These are phyloP conservation scores for Aspergillus latus DNA, from an alignment of 2,329 filamentous ascomycete genomes.

Conservation along the genomic window DNA sequence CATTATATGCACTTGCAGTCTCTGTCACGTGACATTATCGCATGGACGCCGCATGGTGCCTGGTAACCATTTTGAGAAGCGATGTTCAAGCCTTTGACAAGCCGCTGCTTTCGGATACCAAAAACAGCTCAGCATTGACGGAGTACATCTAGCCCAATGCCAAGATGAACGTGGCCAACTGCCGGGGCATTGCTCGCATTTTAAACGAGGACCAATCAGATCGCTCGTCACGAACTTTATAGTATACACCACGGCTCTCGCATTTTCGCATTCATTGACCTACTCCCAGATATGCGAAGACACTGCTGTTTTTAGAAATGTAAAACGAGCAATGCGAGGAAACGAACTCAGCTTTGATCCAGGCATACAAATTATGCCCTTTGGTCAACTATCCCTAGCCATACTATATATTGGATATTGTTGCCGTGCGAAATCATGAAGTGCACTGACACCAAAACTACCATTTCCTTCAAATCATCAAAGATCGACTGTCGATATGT, in stretches of 20 bases:
- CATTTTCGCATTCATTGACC: neutral
- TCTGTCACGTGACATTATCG: too few species aligned
- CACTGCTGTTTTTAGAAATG: too few species aligned
- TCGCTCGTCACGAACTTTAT: neutral
- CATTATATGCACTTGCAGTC: too few species aligned
- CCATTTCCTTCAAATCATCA: neutral
- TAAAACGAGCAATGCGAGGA: neutral
- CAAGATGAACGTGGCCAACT: too few species aligned
- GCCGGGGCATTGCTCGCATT: conserved; percentile 6
- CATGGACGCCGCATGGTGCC: too few species aligned
- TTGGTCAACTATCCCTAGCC: neutral
- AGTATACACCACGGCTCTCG: neutral
- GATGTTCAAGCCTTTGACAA: too few species aligned
- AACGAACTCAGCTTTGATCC: neutral
- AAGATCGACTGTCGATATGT: neutral
- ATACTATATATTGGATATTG: neutral
- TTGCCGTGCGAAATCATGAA: neutral
- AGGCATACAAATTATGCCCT: neutral
- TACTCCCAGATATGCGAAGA: too few species aligned
- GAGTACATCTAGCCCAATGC: too few species aligned
- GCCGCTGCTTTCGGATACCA: too few species aligned
- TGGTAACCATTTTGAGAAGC: too few species aligned
- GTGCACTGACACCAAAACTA: neutral
- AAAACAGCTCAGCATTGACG: too few species aligned
- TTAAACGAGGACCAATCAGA: conserved; percentile 8